Evolutionary conservation across 768 basidiomycete species (phyloP), one percentile per base, ranked within the genome.

Genomic region (Leccinum truebloodii): DNA sequence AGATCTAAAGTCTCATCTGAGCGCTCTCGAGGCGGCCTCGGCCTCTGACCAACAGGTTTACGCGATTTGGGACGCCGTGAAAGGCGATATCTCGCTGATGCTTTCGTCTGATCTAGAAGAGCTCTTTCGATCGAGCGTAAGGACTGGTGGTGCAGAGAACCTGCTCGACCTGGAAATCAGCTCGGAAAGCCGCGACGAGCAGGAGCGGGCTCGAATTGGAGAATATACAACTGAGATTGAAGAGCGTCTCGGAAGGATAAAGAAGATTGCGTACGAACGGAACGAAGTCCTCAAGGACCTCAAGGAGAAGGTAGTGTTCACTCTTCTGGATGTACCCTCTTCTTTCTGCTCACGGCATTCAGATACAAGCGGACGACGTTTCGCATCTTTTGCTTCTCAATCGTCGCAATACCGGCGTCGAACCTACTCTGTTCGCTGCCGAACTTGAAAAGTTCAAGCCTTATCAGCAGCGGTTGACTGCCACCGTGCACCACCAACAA

Each of bases 311-410:
- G 95, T 94, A 57, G 49, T 59, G 50, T 44, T 20, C 3, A 16
- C 55, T 18, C 39, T 54, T 35, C 18, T n/a, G 18, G 12, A 57
- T 12, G 30, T 16, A 8, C 10, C n/a, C 26, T 28, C 22, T 9
- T 28, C 20, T 22, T 52, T 3, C n/a, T 3, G n/a, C 56, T 56
- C 48, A 60, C 34, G 35, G 24, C 26, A n/a, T 35, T 41, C 65
- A 98, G 95, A 83, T 97, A 52, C 97, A 98, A 86, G 80, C 82
- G 28, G 97, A 99, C 75, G 97, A 99, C 65, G 96, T 98, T 28
- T 99, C 96, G 0, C 94, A 96, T 70, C 81, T 97, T 1, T 84
- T 98, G 0, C 83, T 99, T 4, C 83, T 98, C 53, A 96, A 96
- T 71, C 86, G 94, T 34, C 89, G 94, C 26, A 90, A 94, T 64